Base-by-base conservation (phyloP, 805 yeast genomes). In the Kuraishia ogatae region DNA sequence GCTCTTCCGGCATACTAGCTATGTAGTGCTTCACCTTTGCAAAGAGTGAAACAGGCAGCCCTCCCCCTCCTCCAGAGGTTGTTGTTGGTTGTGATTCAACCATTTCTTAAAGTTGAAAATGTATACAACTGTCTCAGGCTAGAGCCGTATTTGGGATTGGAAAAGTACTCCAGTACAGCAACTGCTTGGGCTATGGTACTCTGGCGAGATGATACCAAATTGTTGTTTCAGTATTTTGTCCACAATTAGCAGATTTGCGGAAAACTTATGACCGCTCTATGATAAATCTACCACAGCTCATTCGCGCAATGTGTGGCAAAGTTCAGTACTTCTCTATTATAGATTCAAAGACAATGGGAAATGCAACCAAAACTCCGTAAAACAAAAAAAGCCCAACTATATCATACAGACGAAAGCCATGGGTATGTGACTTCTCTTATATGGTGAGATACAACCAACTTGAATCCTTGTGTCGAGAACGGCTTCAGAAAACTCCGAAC, bases 1-100 rank as follows among this genome's bases (percentile, higher is more conserved):
- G 62, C 58, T 73, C 77, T 2, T 64, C 64, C 39, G 24, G 39
- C 29, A 35, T 49, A 10, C n/a, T 21, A 7, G 35, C 39, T 4
- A 39, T 35, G 43, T 35, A 35, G n/a, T 35, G 43, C n/a, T 35
- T 35, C 43, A 35, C 15, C 43, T 35, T 35, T 13, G 43, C 43
- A 35, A 35, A 35, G 2, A 35, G 4, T 3, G 43, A 35, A 35
- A 35, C 43, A 8, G 43, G 43, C 6, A 15, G n/a, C n/a, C 43
- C 17, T 35, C 17, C 15, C n/a, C 43, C 43, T 15, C 4, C n/a
- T 3, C 17, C 7, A 35, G 43, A 17, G 43, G 15, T 11, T 35
- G 43, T 13, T 13, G 43, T 7, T 35, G 43, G 2, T 17, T 8
- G 43, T 35, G 43, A 35, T 11, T 35, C 43, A 35, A 35, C 43